phyloP scores from a whole-genome alignment of 179 eudicot species.

The Corrigiola litoralis region DNA sequence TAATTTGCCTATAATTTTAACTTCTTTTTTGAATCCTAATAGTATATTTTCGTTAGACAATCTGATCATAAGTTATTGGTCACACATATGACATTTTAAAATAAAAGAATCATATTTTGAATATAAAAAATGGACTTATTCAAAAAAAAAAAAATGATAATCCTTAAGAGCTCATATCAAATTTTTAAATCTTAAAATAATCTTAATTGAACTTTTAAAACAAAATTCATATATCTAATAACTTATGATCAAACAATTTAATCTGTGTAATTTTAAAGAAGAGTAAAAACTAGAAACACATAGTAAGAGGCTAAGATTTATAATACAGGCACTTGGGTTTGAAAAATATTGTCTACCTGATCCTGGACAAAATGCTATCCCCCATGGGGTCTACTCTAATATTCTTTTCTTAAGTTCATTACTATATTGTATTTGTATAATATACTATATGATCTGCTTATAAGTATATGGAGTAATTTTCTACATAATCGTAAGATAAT shows the following conservation, averaged over 20 bases:
- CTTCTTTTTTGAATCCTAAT: no score
- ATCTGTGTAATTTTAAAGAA: background rate
- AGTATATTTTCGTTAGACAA: no score
- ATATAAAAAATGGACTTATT: no score
- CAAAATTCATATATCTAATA: no score
- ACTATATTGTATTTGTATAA: background rate
- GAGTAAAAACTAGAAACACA: background rate
- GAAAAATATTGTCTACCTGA: slow-evolving; percentile 37
- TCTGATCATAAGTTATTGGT: no score
- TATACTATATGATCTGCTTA: background rate
- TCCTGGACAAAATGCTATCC: slow-evolving; percentile 36
- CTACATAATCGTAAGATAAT: slow-evolving; percentile 5
- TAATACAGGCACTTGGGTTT: slow-evolving; percentile 35
- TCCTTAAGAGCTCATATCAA: no score
- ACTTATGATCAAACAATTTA: background rate
- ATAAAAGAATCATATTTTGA: no score
- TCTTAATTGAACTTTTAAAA: no score
- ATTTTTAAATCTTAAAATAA: no score
- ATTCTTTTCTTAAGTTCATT: background rate
- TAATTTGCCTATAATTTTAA: no score
- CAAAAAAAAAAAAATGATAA: no score
- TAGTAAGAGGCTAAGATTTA: background rate
- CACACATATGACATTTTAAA: no score
- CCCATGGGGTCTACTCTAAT: slow-evolving; percentile 25
- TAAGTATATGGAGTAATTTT: background rate